A percentile compares a stretch with the other conserved stretches of the same genome.
Evolutionary conservation across 164 flowering plant species (phyloP).

Genomic region (Chloranthus sessilifolius): DNA sequence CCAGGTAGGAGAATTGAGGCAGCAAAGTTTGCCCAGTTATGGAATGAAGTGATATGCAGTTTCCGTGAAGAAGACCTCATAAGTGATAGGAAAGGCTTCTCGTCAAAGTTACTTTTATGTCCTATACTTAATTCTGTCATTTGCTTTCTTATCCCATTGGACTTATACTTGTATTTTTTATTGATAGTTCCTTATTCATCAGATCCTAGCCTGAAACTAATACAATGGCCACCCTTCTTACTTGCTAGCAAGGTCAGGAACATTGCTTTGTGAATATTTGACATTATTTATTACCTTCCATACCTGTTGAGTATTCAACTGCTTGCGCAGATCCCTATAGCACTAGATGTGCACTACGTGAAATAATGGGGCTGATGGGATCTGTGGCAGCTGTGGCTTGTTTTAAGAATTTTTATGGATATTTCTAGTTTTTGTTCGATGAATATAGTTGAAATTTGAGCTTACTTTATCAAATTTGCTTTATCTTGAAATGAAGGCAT

Average conservation of each 20-base stretch:
- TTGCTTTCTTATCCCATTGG: neutral
- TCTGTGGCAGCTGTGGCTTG: too few species aligned
- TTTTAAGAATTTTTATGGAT: too few species aligned
- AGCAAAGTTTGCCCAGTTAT: constrained; percentile 92
- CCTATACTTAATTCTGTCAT: neutral
- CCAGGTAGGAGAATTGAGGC: constrained; percentile 92
- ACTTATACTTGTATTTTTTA: constrained; percentile 24
- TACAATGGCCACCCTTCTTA: constrained; percentile 98
- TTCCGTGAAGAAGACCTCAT: constrained; percentile 96
- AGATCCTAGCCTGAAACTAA: constrained; percentile 73
- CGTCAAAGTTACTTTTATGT: constrained; percentile 1
- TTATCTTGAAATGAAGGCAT: too few species aligned
- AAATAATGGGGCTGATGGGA: too few species aligned
- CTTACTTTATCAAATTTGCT: too few species aligned
- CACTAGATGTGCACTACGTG: too few species aligned
- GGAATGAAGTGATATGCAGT: constrained; percentile 92
- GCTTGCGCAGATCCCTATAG: too few species aligned
- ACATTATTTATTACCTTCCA: too few species aligned
- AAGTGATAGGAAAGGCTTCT: constrained; percentile 76
- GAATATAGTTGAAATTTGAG: too few species aligned
- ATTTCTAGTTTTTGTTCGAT: too few species aligned
- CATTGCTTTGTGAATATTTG: too few species aligned
- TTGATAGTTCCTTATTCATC: constrained; percentile 88
- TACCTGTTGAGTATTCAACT: too few species aligned
- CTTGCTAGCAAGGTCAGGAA: constrained; percentile 91